A percentile compares a stretch with the other conserved stretches of the same genome.
phyloP scores from a whole-genome alignment of 2,329 filamentous ascomycete genomes.

The Apiospora rasikravindrae region DNA sequence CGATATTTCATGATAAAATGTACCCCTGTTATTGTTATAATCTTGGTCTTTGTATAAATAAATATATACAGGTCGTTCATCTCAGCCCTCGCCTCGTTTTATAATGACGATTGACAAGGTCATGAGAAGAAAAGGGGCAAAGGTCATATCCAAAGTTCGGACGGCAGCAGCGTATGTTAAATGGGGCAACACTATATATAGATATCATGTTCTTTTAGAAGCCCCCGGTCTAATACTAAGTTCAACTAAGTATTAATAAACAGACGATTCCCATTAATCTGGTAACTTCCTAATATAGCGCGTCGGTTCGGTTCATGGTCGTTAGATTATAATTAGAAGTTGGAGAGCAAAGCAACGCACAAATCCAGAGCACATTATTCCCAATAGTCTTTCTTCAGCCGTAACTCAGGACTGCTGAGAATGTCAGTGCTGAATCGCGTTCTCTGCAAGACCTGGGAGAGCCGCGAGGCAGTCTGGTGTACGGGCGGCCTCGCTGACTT shows the following conservation, averaged over 20 bases:
- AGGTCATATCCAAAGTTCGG: not conserved
- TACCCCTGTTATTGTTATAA: too few species aligned
- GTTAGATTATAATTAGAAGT: not conserved
- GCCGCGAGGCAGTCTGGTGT: not conserved
- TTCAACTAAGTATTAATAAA: not conserved
- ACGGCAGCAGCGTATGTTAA: not conserved
- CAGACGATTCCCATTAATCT: not conserved
- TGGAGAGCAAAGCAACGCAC: not conserved
- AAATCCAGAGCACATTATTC: not conserved
- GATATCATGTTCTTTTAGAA: not conserved
- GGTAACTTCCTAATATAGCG: not conserved
- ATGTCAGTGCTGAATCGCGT: not conserved
- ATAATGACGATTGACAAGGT: too few species aligned
- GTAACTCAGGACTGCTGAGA: not conserved
- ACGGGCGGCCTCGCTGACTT: conserved; percentile 6
- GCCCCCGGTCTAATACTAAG: not conserved
- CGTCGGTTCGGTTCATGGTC: not conserved
- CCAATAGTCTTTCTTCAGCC: not conserved
- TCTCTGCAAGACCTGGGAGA: not conserved
- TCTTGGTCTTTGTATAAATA: too few species aligned
- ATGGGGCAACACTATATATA: not conserved
- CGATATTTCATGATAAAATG: too few species aligned
- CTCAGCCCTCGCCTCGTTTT: not conserved
- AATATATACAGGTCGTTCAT: too few species aligned
- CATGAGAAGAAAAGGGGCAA: not conserved